Evolutionary conservation across 2,329 filamentous ascomycete genomes (phyloP), one percentile per base, ranked within the genome.

Genomic region (Sporothrix euskadiensis): DNA sequence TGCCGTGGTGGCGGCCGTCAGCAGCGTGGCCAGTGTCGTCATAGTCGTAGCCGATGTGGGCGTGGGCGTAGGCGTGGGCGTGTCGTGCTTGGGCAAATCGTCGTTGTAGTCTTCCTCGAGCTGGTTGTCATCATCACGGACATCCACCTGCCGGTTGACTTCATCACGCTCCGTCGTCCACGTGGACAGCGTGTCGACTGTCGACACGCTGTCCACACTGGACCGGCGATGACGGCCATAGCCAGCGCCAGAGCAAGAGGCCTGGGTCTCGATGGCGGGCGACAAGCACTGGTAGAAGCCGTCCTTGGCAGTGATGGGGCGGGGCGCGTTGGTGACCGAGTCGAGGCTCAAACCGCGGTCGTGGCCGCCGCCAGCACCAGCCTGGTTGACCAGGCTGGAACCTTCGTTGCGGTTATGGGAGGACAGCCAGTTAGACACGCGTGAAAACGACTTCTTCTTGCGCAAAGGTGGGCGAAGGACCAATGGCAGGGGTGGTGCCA

Each of bases 391-490:
- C 14, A 39, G 30, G 6, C 32, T 26, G n/a, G 16, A 32, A 22
- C 54, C 47, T 30, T 68, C 30, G 8, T 30, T 39, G 2, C 70
- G 66, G 32, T 14, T 44, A 32, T 69, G 30, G 22, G 69, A 56
- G 76, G 87, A 88, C 35, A 90, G 82, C 88, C 88, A 90, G 76
- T 80, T 85, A 2, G 88, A 90, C 9, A 90, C 87, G 19, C 85
- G 84, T 10, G 88, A 88, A 78, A 91, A 90, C 0, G 88, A 90
- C 78, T 90, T 91, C 83, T 90, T 91, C 83, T 90, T 90, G 74
- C 89, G 83, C 75, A 90, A 79, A 1, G 88, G 87, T 8, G 88
- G 88, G n/a, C 86, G 85, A 73, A 89, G 83, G 19, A 88, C 85
- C 32, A 90, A 83, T 0, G 88, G 88, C 4, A 89, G 81, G 1